Percentiles rank a stretch among this genome's conserved stretches.
Evolutionary conservation across 148 eudicot genomes (phyloP).

Genomic region (Chenopodium album): DNA sequence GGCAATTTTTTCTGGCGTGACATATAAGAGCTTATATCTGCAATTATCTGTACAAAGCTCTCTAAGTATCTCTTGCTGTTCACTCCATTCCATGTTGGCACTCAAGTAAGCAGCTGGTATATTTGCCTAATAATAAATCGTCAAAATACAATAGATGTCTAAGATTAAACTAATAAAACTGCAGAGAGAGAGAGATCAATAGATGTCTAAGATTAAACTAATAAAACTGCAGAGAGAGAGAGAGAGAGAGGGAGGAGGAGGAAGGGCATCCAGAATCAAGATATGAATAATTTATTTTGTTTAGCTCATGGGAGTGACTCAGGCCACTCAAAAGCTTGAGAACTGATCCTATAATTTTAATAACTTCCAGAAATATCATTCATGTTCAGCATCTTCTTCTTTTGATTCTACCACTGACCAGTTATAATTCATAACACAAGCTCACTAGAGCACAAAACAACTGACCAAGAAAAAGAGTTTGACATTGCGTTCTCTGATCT

Average conservation of each 20-base stretch:
- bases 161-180: background rate
- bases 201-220: slow-evolving; percentile 1
- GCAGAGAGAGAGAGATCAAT: background rate
- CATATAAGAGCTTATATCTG: slow-evolving; percentile 81
- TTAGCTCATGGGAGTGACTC: too few species aligned
- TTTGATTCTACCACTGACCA: too few species aligned
- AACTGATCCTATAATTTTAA: too few species aligned
- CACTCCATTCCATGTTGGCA: slow-evolving; percentile 95
- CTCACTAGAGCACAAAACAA: background rate
- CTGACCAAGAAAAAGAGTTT: background rate
- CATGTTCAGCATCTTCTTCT: too few species aligned
- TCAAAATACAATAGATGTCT: slow-evolving; percentile 1
- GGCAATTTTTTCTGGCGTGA: slow-evolving; percentile 97
- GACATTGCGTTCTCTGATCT: background rate
- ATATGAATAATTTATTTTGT: too few species aligned
- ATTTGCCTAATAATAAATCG: slow-evolving; percentile 59
- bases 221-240: slow-evolving; percentile 8
- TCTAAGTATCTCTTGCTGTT: slow-evolving; percentile 90
- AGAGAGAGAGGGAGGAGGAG: background rate
- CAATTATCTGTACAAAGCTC: slow-evolving; percentile 63
- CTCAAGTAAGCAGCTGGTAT: slow-evolving; percentile 92
- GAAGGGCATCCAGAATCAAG: too few species aligned
- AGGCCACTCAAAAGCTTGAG: too few species aligned
- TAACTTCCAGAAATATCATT: too few species aligned
- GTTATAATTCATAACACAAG: background rate